Base-by-base conservation (phyloP, 2,329 filamentous ascomycete genomes). In the Alternaria atra region DNA sequence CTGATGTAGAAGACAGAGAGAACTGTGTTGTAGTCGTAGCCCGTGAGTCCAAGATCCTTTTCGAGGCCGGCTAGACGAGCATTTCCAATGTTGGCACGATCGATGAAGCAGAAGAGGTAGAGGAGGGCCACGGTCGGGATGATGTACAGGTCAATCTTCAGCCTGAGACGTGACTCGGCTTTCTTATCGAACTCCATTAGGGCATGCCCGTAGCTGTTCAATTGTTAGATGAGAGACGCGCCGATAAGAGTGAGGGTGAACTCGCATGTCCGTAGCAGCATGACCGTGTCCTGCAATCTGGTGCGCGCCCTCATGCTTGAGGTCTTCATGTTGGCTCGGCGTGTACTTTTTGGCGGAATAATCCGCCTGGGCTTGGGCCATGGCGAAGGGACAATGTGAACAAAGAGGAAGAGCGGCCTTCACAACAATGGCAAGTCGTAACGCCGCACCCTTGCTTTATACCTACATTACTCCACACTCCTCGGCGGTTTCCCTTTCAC, bases 51-150 rank as follows among this genome's bases (percentile, higher is more conserved):
- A 1, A 92, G 83, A 53, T 91, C 89, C 34, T 80, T 82, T 56
- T 90, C 87, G 20, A 92, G 80, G 0, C 89, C 89, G 4, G 89
- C 89, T 17, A 91, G 80, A 63, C 84, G 85, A 2, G 89, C 89
- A 73, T 91, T 92, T n/a, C 89, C 90, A 37, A 92, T 89, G 63
- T 91, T 92, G 25, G 89, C 88, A n/a, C 90, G 84, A 68, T 91
- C 90, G 64, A 91, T 91, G 77, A 91, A 91, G 78, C 89, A 91
- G 70, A 91, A 91, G 0, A 91, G 82, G 68, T 91, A 92, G 4
- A 92, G 79, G 0, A 91, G 58, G 0, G 89, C 80, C 0, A 91
- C 88, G 0, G 87, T 90, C 0, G 90, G 90, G 0, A 91, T 81
- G 44, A 91, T 85, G 67, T 82, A 85, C 6, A 90, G 67, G 68